Conservation (phyloP, 2,329 filamentous ascomycete genomes). For the Penicillium capsulatum region DNA sequence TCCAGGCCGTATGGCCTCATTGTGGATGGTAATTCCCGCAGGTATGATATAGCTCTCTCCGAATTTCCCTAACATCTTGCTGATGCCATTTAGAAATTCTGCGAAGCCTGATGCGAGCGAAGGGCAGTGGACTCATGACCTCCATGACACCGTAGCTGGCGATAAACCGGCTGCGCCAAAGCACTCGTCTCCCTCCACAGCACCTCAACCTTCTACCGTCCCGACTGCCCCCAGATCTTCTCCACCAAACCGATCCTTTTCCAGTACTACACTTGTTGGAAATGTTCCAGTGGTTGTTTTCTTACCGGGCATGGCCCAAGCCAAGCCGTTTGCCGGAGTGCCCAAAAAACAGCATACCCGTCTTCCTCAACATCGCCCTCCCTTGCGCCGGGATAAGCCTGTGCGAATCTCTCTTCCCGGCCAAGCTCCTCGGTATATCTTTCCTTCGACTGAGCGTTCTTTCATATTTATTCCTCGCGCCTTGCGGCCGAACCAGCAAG, state of each 20-base stretch:
- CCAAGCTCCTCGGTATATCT: conserved; percentile 78
- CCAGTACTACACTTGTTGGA: conserved; percentile 75
- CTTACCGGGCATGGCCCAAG: conserved; percentile 68
- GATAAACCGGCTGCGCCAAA: conserved; percentile 37
- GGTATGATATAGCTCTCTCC: conserved; percentile 33
- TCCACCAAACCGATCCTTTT: conserved; percentile 72
- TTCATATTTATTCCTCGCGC: conserved; percentile 98
- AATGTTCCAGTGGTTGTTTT: conserved; percentile 81
- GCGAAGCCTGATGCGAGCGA: conserved; percentile 55
- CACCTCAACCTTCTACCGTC: conserved; percentile 32
- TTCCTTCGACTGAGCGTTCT: conserved; percentile 81
- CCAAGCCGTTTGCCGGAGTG: conserved; percentile 68
- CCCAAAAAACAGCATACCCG: conserved; percentile 88
- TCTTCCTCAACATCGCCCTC: conserved; percentile 88
- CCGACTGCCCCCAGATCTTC: conserved; percentile 53
- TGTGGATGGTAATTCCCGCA: conserved; percentile 41
- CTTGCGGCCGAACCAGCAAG: conserved; percentile 86
- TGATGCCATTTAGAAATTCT: conserved; percentile 38
- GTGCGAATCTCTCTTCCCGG: conserved; percentile 87
- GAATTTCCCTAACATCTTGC: conserved; percentile 5
- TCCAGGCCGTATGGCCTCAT: conserved; percentile 50
- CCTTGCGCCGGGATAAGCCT: conserved; percentile 90
- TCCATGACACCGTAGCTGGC: conserved; percentile 65
- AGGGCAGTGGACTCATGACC: conserved; percentile 86
- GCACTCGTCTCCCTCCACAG: conserved; percentile 23